Base-by-base conservation (phyloP, 1,139 yeast species). In the Candida albicans region DNA sequence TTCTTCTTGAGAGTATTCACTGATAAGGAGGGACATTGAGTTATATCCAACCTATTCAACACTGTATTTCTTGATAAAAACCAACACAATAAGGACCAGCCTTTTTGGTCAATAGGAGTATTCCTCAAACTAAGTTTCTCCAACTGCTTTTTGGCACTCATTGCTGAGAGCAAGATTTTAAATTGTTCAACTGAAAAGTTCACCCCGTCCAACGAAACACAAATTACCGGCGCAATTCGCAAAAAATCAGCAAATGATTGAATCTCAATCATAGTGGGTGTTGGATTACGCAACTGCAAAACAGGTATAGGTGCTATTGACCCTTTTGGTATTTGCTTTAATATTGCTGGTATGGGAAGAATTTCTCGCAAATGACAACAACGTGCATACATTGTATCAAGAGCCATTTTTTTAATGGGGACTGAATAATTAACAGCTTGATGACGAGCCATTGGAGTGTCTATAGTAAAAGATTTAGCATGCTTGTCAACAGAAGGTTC, bases 341-440 rank as follows among this genome's bases (percentile, higher is more conserved):
- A 59, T 10, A 87, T 84, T 1, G 91, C 88, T 2, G 93, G 88
- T 40, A 84, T 83, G 0, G 91, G 90, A 26, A 84, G 59, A 44
- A 84, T 84, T 55, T 84, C 91, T 50, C 91, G 67, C 37, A 84
- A 65, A 57, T 84, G 91, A 57, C 91, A 84, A 53, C 90, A 84
- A 45, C 95, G 69, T 0, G 93, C 83, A 59, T 86, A 86, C 61
- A 86, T 70, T 7, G 77, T 63, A 52, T 85, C 93, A 43, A 83
- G 71, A 0, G 77, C 77, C 77, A 73, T 73, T 43, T 71, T 71
- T 49, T 72, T 58, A 8, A 68, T 64, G 0, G 77, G 77, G 1
- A 55, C 62, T 9, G 63, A 56, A 50, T 71, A 72, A 31, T 52
- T 49, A 12, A 58, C 57, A 6, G 43, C 41, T 28, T 51, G 53